Evolutionary conservation across 257 asterid species (phyloP).

Genomic region (Nicotiana undulata): DNA sequence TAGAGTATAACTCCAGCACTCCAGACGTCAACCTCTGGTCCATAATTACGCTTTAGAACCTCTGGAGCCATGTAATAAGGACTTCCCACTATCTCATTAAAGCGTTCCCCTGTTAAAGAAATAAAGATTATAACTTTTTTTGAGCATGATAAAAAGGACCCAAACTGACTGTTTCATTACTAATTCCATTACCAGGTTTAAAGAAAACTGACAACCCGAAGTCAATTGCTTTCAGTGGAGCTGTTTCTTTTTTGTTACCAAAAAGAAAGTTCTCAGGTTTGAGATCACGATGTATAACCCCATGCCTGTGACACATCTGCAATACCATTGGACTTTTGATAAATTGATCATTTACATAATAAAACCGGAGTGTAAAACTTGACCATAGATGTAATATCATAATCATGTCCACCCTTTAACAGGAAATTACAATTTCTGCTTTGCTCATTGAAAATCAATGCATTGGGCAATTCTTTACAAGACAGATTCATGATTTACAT

Average conservation of each 20-base stretch:
- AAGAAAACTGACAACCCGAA: conserved; percentile 62
- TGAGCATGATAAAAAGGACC: neutral
- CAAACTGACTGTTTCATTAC: neutral
- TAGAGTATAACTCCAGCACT: conserved; percentile 71
- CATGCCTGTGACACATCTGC: conserved; percentile 54
- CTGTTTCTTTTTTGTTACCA: conserved; percentile 55
- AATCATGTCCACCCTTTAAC: neutral
- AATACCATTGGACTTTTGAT: neutral
- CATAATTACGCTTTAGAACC: conserved; percentile 63
- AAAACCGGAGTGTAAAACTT: neutral
- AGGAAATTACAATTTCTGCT: neutral
- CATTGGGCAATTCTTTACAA: neutral
- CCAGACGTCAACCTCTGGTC: conserved; percentile 69
- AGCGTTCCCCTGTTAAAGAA: conserved; percentile 34
- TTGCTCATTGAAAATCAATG: neutral
- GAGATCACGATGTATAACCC: conserved; percentile 66
- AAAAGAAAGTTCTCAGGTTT: conserved; percentile 66
- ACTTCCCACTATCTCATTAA: conserved; percentile 62
- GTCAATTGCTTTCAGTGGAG: conserved; percentile 57
- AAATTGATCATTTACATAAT: neutral
- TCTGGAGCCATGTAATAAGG: conserved; percentile 76
- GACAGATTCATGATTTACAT: neutral
- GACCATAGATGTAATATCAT: neutral
- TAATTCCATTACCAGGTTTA: conserved; percentile 44
- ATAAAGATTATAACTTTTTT: neutral